A percentile compares a stretch with the other conserved stretches of the same genome.
Conservation (phyloP, 331 rosid species). For the Quercus lobata region DNA sequence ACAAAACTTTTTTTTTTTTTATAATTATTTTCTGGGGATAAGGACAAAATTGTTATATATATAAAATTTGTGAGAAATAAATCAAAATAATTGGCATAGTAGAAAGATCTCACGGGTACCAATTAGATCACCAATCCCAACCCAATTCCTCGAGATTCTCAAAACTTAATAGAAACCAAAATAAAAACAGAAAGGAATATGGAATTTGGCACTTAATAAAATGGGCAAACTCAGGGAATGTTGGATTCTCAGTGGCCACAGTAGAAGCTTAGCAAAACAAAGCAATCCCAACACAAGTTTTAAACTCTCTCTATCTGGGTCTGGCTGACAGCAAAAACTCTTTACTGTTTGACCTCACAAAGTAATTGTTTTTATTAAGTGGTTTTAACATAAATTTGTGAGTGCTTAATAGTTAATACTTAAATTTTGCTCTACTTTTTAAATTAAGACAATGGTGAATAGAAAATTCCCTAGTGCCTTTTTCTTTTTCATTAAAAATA, state of each 20-base stretch:
- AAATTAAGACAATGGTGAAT: constrained; percentile 30
- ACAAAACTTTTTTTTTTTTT: no score
- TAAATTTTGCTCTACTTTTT: constrained; percentile 31
- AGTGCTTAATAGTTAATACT: constrained; percentile 50
- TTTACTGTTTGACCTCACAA: constrained; percentile 9
- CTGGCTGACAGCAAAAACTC: constrained; percentile 10
- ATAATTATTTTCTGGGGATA: no score
- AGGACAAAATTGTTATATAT: no score
- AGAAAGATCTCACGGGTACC: constrained; percentile 49
- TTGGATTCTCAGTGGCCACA: constrained; percentile 46
- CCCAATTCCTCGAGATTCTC: constrained; percentile 52
- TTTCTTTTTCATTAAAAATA: constrained; percentile 23
- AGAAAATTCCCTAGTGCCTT: constrained; percentile 14
- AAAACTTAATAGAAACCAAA: constrained; percentile 26
- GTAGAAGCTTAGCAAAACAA: constrained; percentile 20
- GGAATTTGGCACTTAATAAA: constrained; percentile 36
- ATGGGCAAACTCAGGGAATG: constrained; percentile 40
- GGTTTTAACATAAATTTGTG: constrained; percentile 18
- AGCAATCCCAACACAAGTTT: constrained; percentile 7
- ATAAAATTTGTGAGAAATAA: constrained; percentile 20
- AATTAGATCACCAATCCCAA: constrained; percentile 43
- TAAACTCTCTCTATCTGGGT: constrained; percentile 12
- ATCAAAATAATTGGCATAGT: constrained; percentile 29
- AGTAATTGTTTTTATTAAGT: constrained; percentile 6
- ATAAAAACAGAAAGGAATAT: constrained; percentile 17